Conservation (phyloP, 345 rosid genomes). For the Camelina laxa region DNA sequence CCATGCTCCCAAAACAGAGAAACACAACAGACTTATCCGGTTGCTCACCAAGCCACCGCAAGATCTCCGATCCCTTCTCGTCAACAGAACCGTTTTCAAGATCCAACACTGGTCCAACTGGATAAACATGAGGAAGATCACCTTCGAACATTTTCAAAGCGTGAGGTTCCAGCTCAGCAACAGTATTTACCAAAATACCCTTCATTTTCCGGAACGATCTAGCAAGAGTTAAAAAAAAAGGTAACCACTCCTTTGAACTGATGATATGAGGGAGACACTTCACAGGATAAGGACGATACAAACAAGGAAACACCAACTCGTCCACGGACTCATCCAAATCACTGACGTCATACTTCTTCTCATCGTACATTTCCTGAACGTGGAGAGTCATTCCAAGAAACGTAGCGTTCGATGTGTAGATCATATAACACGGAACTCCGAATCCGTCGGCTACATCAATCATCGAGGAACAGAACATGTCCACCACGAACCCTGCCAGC, state of each 20-base stretch:
- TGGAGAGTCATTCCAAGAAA: constrained; percentile 45
- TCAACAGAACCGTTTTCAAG: constrained; percentile 16
- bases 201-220: constrained; percentile 40
- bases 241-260: not conserved
- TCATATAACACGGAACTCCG: constrained; percentile 51
- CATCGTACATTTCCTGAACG: constrained; percentile 34
- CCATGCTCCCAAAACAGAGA: constrained; percentile 71
- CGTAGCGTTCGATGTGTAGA: constrained; percentile 54
- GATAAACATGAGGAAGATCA: constrained; percentile 42
- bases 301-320: constrained; percentile 46
- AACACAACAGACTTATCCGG: constrained; percentile 59
- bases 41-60: constrained; percentile 63
- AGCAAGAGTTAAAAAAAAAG: not conserved
- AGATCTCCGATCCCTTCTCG: constrained; percentile 27
- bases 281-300: constrained; percentile 47
- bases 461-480: constrained; percentile 58
- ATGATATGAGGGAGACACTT: constrained; percentile 37
- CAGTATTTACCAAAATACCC: constrained; percentile 61
- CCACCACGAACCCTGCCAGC: constrained; percentile 60
- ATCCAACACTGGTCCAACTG: constrained; percentile 60
- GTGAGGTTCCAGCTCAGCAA: constrained; percentile 55
- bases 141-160: constrained; percentile 29
- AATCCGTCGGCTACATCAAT: constrained; percentile 57
- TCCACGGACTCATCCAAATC: constrained; percentile 48
- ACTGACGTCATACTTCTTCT: constrained; percentile 31